Percentiles rank a stretch among this genome's conserved stretches.
Evolutionary conservation across 257 asterid genomes (phyloP).

Genomic region (Linderniella brevidens): DNA sequence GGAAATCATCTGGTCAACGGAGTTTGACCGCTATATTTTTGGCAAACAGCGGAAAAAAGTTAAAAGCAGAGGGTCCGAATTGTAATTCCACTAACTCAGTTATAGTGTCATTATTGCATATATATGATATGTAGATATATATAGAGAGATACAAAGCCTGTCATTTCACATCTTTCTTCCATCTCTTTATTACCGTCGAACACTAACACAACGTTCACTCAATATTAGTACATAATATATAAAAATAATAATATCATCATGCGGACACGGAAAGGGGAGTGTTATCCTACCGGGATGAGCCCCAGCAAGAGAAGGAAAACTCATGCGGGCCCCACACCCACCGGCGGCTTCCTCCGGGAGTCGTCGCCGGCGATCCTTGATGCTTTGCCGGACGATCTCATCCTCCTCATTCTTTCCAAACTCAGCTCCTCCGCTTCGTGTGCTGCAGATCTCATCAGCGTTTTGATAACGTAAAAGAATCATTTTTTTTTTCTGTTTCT

Average conservation of each 20-base stretch:
- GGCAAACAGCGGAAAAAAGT: no score
- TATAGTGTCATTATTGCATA: no score
- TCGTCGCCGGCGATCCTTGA: constrained; percentile 27
- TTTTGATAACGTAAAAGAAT: constrained; percentile 37
- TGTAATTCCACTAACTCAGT: no score
- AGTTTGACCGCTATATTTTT: no score
- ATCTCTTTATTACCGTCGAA: no score
- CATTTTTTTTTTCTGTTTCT: not conserved
- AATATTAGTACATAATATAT: no score
- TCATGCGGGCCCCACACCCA: constrained; percentile 3
- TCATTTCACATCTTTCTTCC: no score
- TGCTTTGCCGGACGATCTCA: constrained; percentile 65
- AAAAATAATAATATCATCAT: constrained; percentile 10
- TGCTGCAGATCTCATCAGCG: constrained; percentile 53
- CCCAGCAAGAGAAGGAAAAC: constrained; percentile 14
- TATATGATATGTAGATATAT: no score
- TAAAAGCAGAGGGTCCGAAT: no score
- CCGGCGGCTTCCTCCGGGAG: constrained; percentile 14
- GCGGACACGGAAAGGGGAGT: constrained; percentile 44
- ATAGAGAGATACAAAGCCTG: no score
- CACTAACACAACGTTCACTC: no score
- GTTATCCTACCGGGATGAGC: constrained; percentile 26
- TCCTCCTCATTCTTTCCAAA: constrained; percentile 36
- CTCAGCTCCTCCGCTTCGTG: constrained; percentile 40
- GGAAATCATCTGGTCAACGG: no score